Percentiles rank a stretch among this genome's conserved stretches.
These are phyloP conservation scores for Pichia californica DNA, from an alignment of 805 yeast species.

Conservation along the genomic window DNA sequence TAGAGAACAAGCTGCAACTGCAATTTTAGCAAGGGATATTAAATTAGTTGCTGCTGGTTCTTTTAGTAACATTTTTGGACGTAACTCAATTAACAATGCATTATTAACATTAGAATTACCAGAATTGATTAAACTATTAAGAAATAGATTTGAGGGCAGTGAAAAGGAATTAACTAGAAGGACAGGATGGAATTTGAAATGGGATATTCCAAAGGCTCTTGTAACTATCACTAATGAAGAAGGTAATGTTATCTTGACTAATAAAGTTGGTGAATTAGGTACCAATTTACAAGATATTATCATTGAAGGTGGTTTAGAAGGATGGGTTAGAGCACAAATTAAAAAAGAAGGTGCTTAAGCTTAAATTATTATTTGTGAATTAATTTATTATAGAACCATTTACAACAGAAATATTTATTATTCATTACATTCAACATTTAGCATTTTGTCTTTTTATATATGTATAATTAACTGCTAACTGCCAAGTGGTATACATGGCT, in stretches of 20 bases:
- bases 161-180: slow-evolving; percentile 75
- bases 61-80: slow-evolving; percentile 91
- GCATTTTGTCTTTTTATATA: too few relatives aligned
- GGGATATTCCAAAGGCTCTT: slow-evolving; percentile 85
- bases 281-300: slow-evolving; percentile 94
- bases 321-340: slow-evolving; percentile 87
- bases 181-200: slow-evolving; percentile 86
- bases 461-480: too few relatives aligned
- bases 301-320: slow-evolving; percentile 95
- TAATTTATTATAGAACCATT: too few relatives aligned
- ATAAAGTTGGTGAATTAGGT: slow-evolving; percentile 94
- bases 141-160: slow-evolving; percentile 52
- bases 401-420: too few relatives aligned
- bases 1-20: slow-evolving; percentile 99
- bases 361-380: neutral
- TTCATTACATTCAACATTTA: too few relatives aligned
- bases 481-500: too few relatives aligned
- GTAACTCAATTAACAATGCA: slow-evolving; percentile 96
- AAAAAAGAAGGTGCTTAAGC: slow-evolving; percentile 17
- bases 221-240: slow-evolving; percentile 71
- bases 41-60: slow-evolving; percentile 93
- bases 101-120: slow-evolving; percentile 91
- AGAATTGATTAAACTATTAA: slow-evolving; percentile 65
- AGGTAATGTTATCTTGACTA: slow-evolving; percentile 58
- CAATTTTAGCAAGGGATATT: slow-evolving; percentile 89